These are phyloP conservation scores for Euphrasia confusa DNA, from an alignment of 257 asterid species.

Conservation along the genomic window DNA sequence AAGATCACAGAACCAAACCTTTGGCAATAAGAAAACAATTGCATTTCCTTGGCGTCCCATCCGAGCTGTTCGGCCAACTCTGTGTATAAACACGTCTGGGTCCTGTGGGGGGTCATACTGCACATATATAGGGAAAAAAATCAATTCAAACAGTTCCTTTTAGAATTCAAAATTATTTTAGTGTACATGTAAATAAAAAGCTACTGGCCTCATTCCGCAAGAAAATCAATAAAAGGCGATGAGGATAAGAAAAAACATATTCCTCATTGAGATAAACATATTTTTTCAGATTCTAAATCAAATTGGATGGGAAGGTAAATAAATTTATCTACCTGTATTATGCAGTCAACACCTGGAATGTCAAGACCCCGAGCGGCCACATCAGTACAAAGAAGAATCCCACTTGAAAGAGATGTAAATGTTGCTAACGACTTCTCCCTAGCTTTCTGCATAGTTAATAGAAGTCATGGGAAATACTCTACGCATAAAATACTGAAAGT, in stretches of 20 bases:
- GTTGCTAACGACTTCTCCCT: conserved; percentile 83
- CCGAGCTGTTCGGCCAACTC: conserved; percentile 98
- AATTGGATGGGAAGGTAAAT: too few species aligned
- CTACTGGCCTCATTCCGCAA: conserved; percentile 13
- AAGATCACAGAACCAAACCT: conserved; percentile 43
- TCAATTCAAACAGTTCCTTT: conserved; percentile 20
- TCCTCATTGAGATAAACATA: background rate
- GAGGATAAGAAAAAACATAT: background rate
- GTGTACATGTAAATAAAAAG: conserved; percentile 1
- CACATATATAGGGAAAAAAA: conserved; percentile 22
- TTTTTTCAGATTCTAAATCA: background rate
- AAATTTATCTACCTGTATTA: conserved; percentile 55
- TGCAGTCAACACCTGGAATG: conserved; percentile 95
- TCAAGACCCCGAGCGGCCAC: conserved; percentile 98
- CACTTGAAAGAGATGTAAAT: conserved; percentile 70
- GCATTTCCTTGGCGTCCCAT: conserved; percentile 92
- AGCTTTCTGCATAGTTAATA: conserved; percentile 43
- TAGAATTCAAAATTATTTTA: conserved; percentile 16
- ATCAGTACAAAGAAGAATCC: conserved; percentile 95
- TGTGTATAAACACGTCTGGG: conserved; percentile 82
- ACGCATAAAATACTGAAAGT: background rate
- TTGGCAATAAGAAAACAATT: conserved; percentile 70
- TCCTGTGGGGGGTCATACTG: conserved; percentile 99
- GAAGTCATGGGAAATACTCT: conserved; percentile 8
- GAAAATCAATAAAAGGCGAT: background rate